A percentile compares a stretch with the other conserved stretches of the same genome.
These are phyloP conservation scores for Eucalyptus cloeziana DNA, from an alignment of 345 rosid genomes.

Conservation along the genomic window DNA sequence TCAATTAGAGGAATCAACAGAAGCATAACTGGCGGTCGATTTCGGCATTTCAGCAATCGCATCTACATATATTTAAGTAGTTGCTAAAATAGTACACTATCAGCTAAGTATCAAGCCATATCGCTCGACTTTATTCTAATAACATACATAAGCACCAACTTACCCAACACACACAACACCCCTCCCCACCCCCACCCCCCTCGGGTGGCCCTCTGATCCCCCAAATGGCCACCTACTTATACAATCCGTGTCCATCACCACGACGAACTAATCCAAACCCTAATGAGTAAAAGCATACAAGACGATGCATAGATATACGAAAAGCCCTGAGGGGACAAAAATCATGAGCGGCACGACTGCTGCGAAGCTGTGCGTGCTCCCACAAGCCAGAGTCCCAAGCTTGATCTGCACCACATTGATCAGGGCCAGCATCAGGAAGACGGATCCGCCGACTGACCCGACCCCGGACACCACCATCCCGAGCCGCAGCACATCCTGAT, in stretches of 20 bases:
- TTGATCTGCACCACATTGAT: slow-evolving; percentile 72
- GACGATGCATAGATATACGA: slow-evolving; percentile 41
- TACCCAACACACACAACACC: too few species aligned
- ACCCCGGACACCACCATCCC: slow-evolving; percentile 68
- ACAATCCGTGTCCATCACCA: not conserved
- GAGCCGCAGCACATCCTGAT: slow-evolving; percentile 40
- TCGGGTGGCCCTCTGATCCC: not conserved
- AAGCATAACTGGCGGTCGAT: not conserved
- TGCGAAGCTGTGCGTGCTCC: slow-evolving; percentile 46
- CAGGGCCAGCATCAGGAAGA: slow-evolving; percentile 66
- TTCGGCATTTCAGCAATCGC: not conserved
- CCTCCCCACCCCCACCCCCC: too few species aligned
- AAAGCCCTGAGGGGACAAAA: slow-evolving; percentile 47
- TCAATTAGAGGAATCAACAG: not conserved
- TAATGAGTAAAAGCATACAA: slow-evolving; percentile 62
- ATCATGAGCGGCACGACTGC: slow-evolving; percentile 69
- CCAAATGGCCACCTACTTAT: not conserved
- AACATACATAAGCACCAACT: not conserved
- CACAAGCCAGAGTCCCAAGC: slow-evolving; percentile 64
- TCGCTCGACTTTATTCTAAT: not conserved
- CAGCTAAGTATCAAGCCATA: not conserved
- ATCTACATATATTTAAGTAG: not conserved
- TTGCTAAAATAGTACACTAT: not conserved
- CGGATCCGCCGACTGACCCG: slow-evolving; percentile 67
- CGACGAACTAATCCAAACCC: not conserved